These are phyloP conservation scores for Chimonanthus praecox DNA, from an alignment of 164 flowering plant species.

Conservation along the genomic window DNA sequence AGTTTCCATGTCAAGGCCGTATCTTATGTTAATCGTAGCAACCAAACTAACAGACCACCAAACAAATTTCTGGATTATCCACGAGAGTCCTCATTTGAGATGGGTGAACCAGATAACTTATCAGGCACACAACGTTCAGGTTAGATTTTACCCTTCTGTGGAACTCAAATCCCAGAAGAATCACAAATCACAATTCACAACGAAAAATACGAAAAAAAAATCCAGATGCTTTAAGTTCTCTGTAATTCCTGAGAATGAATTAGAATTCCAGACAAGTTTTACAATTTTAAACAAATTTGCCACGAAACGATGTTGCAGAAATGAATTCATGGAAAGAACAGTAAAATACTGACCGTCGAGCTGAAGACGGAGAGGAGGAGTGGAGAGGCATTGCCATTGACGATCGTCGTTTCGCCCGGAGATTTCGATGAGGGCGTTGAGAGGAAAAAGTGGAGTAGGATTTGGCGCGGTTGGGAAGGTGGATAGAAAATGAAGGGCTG, in stretches of 20 bases:
- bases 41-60: too few species aligned
- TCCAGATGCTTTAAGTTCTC: neutral
- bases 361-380: neutral
- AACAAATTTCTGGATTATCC: too few species aligned
- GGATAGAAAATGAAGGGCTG: neutral
- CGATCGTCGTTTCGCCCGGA: neutral
- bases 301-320: neutral
- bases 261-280: neutral
- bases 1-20: too few species aligned
- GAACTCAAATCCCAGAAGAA: neutral
- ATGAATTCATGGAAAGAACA: neutral
- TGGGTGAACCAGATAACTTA: too few species aligned
- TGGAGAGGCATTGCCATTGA: constrained; percentile 1
- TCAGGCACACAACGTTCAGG: too few species aligned
- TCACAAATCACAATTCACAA: neutral
- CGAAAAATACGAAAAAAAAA: neutral
- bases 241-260: too few species aligned
- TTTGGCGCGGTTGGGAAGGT: neutral
- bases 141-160: too few species aligned
- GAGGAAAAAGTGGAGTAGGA: neutral
- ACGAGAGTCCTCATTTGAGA: too few species aligned
- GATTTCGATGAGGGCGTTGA: neutral
- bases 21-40: too few species aligned
- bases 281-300: neutral
- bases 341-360: constrained; percentile 1